These are phyloP conservation scores for Allium sativum DNA, from an alignment of 106 monocot species.

Conservation along the genomic window DNA sequence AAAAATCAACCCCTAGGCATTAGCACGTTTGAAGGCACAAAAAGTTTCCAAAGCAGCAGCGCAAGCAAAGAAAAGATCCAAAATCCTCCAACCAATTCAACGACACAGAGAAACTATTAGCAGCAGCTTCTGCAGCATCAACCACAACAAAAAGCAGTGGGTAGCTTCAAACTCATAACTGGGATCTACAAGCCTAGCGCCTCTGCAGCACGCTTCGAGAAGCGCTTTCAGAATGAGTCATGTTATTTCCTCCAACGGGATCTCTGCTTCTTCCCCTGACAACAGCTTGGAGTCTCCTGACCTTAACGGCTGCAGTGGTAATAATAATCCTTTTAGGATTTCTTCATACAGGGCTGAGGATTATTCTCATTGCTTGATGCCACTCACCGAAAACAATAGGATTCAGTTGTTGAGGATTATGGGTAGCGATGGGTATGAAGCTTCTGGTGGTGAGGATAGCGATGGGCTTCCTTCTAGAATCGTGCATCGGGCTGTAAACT, in stretches of 20 bases:
- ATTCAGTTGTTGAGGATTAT: constrained; percentile 39
- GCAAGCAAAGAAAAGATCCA: constrained; percentile 63
- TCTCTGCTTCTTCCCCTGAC: constrained; percentile 41
- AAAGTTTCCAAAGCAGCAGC: constrained; percentile 70
- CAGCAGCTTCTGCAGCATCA: too few relatives aligned
- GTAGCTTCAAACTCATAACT: too few relatives aligned
- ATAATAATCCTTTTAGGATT: constrained; percentile 36
- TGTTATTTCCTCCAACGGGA: too few relatives aligned
- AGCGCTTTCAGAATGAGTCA: constrained; percentile 33
- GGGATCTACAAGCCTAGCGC: constrained; percentile 32
- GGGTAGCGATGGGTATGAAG: constrained; percentile 84
- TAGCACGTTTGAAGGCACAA: constrained; percentile 64
- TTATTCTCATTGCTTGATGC: too few relatives aligned
- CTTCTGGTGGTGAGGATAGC: constrained; percentile 90
- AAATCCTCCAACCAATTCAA: constrained; percentile 37
- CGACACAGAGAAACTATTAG: constrained; percentile 30
- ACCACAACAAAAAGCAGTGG: too few relatives aligned
- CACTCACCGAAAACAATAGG: too few relatives aligned
- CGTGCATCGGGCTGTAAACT: constrained; percentile 58
- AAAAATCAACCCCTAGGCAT: constrained; percentile 75
- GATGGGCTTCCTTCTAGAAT: constrained; percentile 63
- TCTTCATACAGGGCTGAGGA: constrained; percentile 40
- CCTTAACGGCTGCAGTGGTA: too few relatives aligned
- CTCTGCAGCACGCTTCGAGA: constrained; percentile 54
- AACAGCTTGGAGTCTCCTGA: constrained; percentile 63